Evolutionary conservation across 2,329 filamentous ascomycete species (phyloP).

Genomic region (Aulographum hederae): DNA sequence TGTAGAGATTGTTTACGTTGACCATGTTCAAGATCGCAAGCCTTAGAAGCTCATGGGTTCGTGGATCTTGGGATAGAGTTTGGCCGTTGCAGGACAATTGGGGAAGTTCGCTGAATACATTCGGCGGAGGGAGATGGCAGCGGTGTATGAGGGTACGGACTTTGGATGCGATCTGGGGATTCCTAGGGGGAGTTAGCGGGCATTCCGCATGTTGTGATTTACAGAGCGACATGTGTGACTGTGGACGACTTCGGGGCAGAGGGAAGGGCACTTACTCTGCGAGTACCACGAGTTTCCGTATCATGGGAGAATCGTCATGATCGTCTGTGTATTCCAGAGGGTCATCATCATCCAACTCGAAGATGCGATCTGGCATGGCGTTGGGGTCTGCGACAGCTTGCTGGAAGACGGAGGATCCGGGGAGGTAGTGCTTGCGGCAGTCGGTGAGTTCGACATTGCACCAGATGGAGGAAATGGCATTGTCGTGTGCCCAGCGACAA

Average conservation of each 20-base stretch:
- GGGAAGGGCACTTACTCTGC: too few species aligned
- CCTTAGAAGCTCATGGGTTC: conserved; percentile 19
- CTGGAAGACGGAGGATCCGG: conserved; percentile 2
- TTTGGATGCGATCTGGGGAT: conserved; percentile 21
- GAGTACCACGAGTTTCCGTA: conserved; percentile 23
- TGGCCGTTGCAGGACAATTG: conserved; percentile 18
- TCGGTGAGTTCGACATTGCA: conserved; percentile 3
- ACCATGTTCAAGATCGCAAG: conserved; percentile 21
- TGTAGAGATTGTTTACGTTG: conserved; percentile 24
- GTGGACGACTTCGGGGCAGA: too few species aligned
- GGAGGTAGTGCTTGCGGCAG: neutral
- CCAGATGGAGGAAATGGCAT: conserved; percentile 1
- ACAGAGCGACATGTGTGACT: too few species aligned
- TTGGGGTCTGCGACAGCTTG: neutral
- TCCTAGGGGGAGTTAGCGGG: conserved; percentile 12
- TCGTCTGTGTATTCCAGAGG: conserved; percentile 1
- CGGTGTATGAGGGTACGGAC: conserved; percentile 25
- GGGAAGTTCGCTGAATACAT: conserved; percentile 21
- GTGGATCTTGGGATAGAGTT: conserved; percentile 20
- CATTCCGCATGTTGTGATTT: conserved; percentile 9
- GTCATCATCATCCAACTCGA: neutral
- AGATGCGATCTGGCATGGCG: neutral
- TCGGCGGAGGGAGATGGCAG: conserved; percentile 22
- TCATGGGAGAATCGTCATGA: conserved; percentile 5
- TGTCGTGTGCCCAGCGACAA: neutral